Base-by-base conservation (phyloP, 1,284 basidiomycete genomes). In the Sanguinoderma infundibulare region DNA sequence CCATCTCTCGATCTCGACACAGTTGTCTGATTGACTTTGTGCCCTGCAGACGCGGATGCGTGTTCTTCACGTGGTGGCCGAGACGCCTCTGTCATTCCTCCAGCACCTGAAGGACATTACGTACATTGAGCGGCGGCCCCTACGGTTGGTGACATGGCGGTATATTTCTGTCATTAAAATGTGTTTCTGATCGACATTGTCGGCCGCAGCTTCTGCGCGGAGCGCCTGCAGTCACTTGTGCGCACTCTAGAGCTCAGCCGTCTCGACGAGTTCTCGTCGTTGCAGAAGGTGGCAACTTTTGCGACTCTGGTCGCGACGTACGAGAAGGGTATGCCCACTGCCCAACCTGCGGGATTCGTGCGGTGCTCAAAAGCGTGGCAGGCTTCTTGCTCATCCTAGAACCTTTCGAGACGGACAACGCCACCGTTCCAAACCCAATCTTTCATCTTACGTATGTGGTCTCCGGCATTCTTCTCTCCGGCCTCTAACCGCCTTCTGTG, bases 41-140 rank as follows among this genome's bases (percentile, higher is more conserved):
- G 15, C 7, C 39, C 20, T 53, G 34, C 65, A 96, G 94, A 99
- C 98, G 8, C 87, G 98, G 53, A 99, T 99, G 97, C 89, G 98
- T 51, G 98, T 99, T 14, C 81, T 99, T 26, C 98, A 99, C 73
- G 98, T 99, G 64, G 98, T 99, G 9, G 98, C 98, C n/a, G 98
- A 99, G 76, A 99, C 98, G 4, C 98, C 98, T 0, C 81, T 94
- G n/a, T 98, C 96, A 2, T 99, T 99, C 77, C 78, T 99, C 44
- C 98, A 98, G 71, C 98, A 99, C 78, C 82, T 99, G 52, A 99
- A 98, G 77, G 98, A 99, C 72, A 98, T 99, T 69, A 99, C 98
- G 12, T 99, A 95, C 74, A 99, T 99, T 69, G 98, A 99, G 75
- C 85, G 94, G 65, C 85, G 97, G 67, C 98, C 98, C n/a, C 79